Evolutionary conservation across 371 early-diverging fungal genomes (phyloP).

Genomic region (Nematocida displodere): DNA sequence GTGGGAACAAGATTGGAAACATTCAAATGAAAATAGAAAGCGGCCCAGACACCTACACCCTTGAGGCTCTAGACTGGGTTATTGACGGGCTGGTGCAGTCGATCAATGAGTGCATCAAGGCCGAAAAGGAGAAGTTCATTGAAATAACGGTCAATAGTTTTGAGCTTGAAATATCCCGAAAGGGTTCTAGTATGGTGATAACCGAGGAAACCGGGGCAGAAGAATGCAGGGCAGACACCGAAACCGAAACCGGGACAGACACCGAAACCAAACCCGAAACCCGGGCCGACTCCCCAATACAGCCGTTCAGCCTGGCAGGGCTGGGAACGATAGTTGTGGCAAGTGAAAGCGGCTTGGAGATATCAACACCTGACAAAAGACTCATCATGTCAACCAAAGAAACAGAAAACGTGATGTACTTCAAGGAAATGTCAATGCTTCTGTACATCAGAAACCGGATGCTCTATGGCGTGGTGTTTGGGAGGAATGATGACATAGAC

Average conservation of each 20-base stretch:
- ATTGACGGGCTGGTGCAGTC: background rate
- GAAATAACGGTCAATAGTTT: background rate
- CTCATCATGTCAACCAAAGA: conserved; percentile 26
- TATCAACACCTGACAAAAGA: background rate
- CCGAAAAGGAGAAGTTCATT: conserved; percentile 6
- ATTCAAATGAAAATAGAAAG: background rate
- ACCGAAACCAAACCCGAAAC: background rate
- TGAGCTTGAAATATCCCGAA: background rate
- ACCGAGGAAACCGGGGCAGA: background rate
- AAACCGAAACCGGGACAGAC: background rate
- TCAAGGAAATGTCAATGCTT: conserved; percentile 28
- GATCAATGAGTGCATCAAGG: background rate
- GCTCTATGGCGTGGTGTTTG: conserved; percentile 5
- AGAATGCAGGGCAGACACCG: background rate
- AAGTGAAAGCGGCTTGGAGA: background rate
- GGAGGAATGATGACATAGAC: background rate
- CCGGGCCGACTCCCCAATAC: background rate
- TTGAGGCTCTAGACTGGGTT: background rate
- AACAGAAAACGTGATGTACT: conserved; percentile 54
- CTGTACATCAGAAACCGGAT: conserved; percentile 13
- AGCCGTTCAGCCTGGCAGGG: background rate
- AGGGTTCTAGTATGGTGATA: background rate
- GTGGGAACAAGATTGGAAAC: background rate
- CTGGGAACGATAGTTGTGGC: background rate
- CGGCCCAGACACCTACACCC: background rate